Evolutionary conservation across 345 rosid species (phyloP), one percentile per base, ranked within the genome.

Genomic region (Carallia brachiata): DNA sequence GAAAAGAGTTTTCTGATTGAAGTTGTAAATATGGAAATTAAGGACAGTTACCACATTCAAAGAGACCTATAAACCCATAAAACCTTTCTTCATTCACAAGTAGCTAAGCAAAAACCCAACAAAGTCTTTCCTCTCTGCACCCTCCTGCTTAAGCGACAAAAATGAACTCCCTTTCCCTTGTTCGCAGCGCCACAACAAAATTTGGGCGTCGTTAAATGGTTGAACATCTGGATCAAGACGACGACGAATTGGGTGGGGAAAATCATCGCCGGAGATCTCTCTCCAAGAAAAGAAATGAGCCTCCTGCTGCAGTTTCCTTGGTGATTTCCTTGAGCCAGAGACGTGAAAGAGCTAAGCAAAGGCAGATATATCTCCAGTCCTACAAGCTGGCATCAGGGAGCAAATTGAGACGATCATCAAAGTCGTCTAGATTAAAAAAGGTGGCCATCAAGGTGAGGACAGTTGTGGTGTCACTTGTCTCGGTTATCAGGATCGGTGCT

Each of bases 291-390:
- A 67, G 67, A 62, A 80, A 61, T 44, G 75, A 50, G 50, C 37
- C 77, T 27, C 23, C 23, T 23, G 23, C 23, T 23, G 23, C 23
- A 23, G 58, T 6, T 31, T 36, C 67, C 44, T 28, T 71, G 65
- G 52, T 69, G 44, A n/a, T 61, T 39, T 79, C 84, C 18, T 37
- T 61, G 0, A 78, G 82, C 17, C 70, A 75, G 57, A 75, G 84
- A 58, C 70, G 75, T 4, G 73, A 65, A 56, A 74, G 84, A 72
- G 86, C 85, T 0, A 85, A 64, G 79, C 81, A 82, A 17, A 70
- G 89, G 78, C 87, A 62, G 76, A 74, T 84, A 15, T 85, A 80
- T 52, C 77, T 87, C 31, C 79, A 70, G 6, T 78, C 85, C 0
- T 87, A 85, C 75, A 82, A 71, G 76, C 61, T 87, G 57, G 61